A percentile compares a stretch with the other conserved stretches of the same genome.
Conservation (phyloP, 345 rosid genomes). For the Gossypium bickii region DNA sequence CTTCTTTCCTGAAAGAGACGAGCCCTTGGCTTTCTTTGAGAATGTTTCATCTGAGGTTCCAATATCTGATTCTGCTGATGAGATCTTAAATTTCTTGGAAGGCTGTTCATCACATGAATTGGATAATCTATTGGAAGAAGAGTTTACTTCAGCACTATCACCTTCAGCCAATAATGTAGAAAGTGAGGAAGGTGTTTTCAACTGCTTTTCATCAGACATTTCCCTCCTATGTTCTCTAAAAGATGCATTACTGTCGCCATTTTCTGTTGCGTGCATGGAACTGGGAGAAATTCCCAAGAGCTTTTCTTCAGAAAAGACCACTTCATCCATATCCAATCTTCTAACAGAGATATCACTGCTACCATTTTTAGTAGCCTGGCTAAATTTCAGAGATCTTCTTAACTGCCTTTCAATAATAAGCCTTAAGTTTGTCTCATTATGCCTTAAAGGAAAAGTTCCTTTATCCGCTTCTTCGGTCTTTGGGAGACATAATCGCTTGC, state of each 20-base stretch:
- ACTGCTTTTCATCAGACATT: conserved; percentile 17
- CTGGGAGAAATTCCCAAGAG: conserved; percentile 28
- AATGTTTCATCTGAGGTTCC: conserved; percentile 25
- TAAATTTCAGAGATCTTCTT: conserved; percentile 21
- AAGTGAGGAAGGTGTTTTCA: conserved; percentile 9
- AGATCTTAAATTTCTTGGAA: conserved; percentile 30
- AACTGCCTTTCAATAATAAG: conserved; percentile 14
- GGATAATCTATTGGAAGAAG: conserved; percentile 17
- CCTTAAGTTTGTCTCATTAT: not conserved
- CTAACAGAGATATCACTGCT: conserved; percentile 5
- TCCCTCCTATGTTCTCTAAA: conserved; percentile 17
- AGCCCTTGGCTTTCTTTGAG: conserved; percentile 25
- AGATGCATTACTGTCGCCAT: conserved; percentile 18
- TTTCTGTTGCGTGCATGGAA: conserved; percentile 22
- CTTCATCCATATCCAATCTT: conserved; percentile 4
- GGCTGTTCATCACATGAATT: conserved; percentile 26
- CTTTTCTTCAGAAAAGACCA: conserved; percentile 14
- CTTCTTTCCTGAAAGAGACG: conserved; percentile 22
- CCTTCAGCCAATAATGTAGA: not conserved
- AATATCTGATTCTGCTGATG: conserved; percentile 21
- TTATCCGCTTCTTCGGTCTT: conserved; percentile 20
- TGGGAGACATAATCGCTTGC: conserved; percentile 13
- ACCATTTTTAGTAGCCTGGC: conserved; percentile 22
- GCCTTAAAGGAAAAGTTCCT: not conserved
- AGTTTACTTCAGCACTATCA: conserved; percentile 1